Conservation (phyloP, 805 yeast species). For the Priceomyces haplophilus region DNA sequence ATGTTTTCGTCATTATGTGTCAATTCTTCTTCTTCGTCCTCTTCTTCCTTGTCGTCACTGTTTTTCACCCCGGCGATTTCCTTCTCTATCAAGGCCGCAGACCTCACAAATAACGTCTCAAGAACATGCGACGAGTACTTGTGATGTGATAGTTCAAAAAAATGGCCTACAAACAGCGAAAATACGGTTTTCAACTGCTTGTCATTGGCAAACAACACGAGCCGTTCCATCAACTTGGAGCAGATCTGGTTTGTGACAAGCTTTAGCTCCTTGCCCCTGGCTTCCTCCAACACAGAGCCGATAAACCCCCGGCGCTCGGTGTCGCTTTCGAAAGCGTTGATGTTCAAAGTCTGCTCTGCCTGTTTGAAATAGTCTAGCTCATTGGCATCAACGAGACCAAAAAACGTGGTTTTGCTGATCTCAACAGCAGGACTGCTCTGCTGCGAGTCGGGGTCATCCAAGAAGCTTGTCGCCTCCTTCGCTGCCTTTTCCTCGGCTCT, state of each 20-base stretch:
- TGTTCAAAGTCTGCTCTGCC: constrained; percentile 82
- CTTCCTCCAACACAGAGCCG: constrained; percentile 76
- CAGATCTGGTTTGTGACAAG: constrained; percentile 92
- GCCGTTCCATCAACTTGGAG: constrained; percentile 86
- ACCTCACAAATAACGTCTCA: constrained; percentile 76
- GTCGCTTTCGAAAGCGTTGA: constrained; percentile 68
- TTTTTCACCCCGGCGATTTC: constrained; percentile 53
- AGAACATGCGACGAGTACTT: constrained; percentile 92
- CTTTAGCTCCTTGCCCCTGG: constrained; percentile 85
- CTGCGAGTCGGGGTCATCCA: constrained; percentile 5
- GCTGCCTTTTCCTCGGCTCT: constrained; percentile 33
- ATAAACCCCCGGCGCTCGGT: constrained; percentile 77
- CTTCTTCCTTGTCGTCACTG: constrained; percentile 31
- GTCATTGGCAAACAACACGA: constrained; percentile 64
- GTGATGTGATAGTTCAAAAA: constrained; percentile 74
- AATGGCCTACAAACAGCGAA: constrained; percentile 67
- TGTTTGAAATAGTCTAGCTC: constrained; percentile 91
- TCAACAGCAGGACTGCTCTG: constrained; percentile 7
- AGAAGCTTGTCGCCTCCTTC: constrained; percentile 4
- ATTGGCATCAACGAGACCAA: constrained; percentile 78
- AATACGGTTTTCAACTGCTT: constrained; percentile 64
- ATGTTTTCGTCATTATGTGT: constrained; percentile 23
- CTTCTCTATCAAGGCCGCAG: constrained; percentile 71
- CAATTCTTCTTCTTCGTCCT: constrained; percentile 33
- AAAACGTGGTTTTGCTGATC: constrained; percentile 43